Evolutionary conservation across 148 eudicot genomes (phyloP).

Genomic region (Vaccinium myrtillus): DNA sequence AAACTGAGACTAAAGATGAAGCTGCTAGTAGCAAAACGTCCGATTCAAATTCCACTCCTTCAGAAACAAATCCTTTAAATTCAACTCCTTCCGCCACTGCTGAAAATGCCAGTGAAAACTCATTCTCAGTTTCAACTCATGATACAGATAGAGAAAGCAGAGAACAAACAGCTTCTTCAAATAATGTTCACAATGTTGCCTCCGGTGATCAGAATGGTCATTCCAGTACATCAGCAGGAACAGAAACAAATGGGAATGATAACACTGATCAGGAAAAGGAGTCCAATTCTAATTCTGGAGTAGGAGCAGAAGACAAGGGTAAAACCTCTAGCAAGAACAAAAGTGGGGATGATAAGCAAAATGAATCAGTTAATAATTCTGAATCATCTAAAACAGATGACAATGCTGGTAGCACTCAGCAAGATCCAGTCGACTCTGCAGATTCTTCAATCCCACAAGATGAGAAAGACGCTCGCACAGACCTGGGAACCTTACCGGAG

Average conservation of each 20-base stretch:
- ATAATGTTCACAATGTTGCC: not conserved
- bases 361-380: not conserved
- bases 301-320: conserved; percentile 16
- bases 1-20: conserved; percentile 33
- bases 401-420: conserved; percentile 21
- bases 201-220: conserved; percentile 11
- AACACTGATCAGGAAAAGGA: not conserved
- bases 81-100: not conserved
- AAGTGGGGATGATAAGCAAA: conserved; percentile 16
- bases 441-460: conserved; percentile 47
- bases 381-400: conserved; percentile 29
- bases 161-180: conserved; percentile 23
- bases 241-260: conserved; percentile 12
- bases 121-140: not conserved
- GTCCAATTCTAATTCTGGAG: conserved; percentile 19
- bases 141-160: conserved; percentile 20
- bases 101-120: not conserved
- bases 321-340: conserved; percentile 1
- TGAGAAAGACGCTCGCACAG: conserved; percentile 50
- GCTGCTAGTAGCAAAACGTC: conserved; percentile 12
- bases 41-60: conserved; percentile 16
- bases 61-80: conserved; percentile 11
- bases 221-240: conserved; percentile 13
- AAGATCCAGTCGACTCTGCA: conserved; percentile 32
- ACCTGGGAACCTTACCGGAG: conserved; percentile 58